phyloP scores from a whole-genome alignment of 495 filamentous ascomycete genomes.

The Hyaloscypha variabilis region DNA sequence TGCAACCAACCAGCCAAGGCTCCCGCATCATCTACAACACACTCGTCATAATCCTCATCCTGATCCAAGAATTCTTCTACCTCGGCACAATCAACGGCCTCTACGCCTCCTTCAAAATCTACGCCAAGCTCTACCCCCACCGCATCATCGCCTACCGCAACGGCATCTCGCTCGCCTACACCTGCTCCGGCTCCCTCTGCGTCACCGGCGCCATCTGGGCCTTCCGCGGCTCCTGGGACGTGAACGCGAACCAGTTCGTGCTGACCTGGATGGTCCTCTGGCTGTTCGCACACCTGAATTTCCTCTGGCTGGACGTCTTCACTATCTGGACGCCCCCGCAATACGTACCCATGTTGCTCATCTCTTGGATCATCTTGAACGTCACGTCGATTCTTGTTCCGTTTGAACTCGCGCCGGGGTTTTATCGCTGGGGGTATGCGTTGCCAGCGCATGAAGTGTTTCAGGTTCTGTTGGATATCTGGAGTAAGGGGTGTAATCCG shows the following conservation, averaged over 20 bases:
- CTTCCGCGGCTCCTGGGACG: conserved; percentile 49
- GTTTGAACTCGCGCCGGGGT: conserved; percentile 47
- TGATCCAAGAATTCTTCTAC: conserved; percentile 60
- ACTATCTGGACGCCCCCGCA: conserved; percentile 45
- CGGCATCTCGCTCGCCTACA: conserved; percentile 44
- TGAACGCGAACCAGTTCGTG: conserved; percentile 48
- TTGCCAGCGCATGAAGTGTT: conserved; percentile 51
- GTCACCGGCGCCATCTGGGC: conserved; percentile 52
- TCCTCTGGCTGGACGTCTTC: conserved; percentile 49
- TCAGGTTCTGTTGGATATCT: conserved; percentile 47
- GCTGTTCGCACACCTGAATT: conserved; percentile 56
- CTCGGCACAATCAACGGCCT: conserved; percentile 46
- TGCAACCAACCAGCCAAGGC: conserved; percentile 51
- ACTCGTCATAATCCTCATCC: conserved; percentile 46
- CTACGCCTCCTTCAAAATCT: conserved; percentile 47
- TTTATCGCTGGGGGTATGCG: conserved; percentile 50
- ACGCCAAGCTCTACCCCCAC: conserved; percentile 37
- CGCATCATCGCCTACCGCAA: conserved; percentile 47
- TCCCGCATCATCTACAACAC: conserved; percentile 55
- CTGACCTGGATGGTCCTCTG: conserved; percentile 51
- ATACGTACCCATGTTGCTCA: conserved; percentile 48
- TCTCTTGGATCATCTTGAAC: conserved; percentile 52
- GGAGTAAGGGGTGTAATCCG: conserved; percentile 52
- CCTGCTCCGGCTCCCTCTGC: conserved; percentile 47
- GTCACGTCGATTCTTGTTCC: conserved; percentile 49